Evolutionary conservation across 1,284 basidiomycete species (phyloP).

Genomic region (Ustilago nuda): DNA sequence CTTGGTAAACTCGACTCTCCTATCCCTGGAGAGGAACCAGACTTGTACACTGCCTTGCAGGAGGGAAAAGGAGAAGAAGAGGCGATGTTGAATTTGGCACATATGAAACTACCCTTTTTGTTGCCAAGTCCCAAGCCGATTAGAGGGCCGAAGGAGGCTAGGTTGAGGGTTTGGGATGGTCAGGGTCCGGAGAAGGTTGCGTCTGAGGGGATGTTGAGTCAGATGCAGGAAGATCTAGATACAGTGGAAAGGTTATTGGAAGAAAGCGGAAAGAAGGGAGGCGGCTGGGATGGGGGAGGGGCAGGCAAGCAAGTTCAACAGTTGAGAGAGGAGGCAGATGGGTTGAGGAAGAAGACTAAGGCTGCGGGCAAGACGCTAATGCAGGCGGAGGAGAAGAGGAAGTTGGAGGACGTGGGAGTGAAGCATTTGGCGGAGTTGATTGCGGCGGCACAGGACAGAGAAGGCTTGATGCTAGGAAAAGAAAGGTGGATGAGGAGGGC

Average conservation of each 20-base stretch:
- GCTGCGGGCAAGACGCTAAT: neutral
- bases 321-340: conserved; percentile 24
- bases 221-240: conserved; percentile 29
- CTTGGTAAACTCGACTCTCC: conserved; percentile 17
- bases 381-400: conserved; percentile 4
- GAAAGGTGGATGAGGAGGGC: conserved; percentile 27
- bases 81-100: conserved; percentile 18
- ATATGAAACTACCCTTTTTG: conserved; percentile 27
- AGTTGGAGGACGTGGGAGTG: conserved; percentile 23
- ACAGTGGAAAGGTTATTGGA: conserved; percentile 23
- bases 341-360: conserved; percentile 32
- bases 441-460: conserved; percentile 29
- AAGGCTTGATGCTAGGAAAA: conserved; percentile 38
- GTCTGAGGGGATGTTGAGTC: conserved; percentile 20
- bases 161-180: conserved; percentile 41
- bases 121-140: conserved; percentile 35
- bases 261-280: neutral
- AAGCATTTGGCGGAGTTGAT: conserved; percentile 31
- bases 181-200: conserved; percentile 39
- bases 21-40: conserved; percentile 1
- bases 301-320: conserved; percentile 22
- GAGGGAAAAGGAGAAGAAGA: neutral
- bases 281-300: neutral
- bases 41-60: neutral
- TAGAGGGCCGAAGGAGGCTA: conserved; percentile 34